These are phyloP conservation scores for Ziziphus jujuba DNA, from an alignment of 306 rosid species.

Conservation along the genomic window DNA sequence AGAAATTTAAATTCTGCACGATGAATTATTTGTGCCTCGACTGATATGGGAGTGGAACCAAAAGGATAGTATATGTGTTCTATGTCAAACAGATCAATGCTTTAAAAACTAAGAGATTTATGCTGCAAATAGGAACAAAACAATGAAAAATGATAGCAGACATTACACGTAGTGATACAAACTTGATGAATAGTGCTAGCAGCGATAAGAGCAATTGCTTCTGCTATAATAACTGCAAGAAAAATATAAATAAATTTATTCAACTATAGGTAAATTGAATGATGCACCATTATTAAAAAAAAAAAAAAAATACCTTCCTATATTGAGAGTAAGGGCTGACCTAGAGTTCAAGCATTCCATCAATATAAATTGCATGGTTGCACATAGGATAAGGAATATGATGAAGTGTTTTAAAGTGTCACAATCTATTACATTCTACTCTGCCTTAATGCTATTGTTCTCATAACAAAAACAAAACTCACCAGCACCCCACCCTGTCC, in stretches of 20 bases:
- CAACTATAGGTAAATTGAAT: slow-evolving; percentile 2
- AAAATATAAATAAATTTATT: background rate
- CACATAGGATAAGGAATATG: background rate
- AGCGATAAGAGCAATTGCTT: slow-evolving; percentile 79
- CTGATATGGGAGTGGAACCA: too few relatives aligned
- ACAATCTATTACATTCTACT: background rate
- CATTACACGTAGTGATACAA: slow-evolving; percentile 86
- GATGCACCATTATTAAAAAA: background rate
- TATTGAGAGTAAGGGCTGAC: background rate
- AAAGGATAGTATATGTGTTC: too few relatives aligned
- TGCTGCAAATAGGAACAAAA: background rate
- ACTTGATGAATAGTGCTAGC: slow-evolving; percentile 90
- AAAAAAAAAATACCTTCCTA: too few relatives aligned
- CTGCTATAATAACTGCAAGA: slow-evolving; percentile 69
- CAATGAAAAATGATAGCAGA: background rate
- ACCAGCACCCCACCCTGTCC: slow-evolving; percentile 97
- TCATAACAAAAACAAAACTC: slow-evolving; percentile 34
- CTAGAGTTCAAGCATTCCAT: too few relatives aligned
- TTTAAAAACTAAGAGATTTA: background rate
- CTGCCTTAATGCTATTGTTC: too few relatives aligned
- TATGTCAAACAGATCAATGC: background rate
- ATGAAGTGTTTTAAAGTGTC: background rate
- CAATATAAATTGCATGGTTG: too few relatives aligned
- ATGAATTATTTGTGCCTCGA: too few relatives aligned
- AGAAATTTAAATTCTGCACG: too few relatives aligned